A percentile compares a stretch with the other conserved stretches of the same genome.
phyloP scores from a whole-genome alignment of 202 grass and related monocot species.

The Zizania palustris region DNA sequence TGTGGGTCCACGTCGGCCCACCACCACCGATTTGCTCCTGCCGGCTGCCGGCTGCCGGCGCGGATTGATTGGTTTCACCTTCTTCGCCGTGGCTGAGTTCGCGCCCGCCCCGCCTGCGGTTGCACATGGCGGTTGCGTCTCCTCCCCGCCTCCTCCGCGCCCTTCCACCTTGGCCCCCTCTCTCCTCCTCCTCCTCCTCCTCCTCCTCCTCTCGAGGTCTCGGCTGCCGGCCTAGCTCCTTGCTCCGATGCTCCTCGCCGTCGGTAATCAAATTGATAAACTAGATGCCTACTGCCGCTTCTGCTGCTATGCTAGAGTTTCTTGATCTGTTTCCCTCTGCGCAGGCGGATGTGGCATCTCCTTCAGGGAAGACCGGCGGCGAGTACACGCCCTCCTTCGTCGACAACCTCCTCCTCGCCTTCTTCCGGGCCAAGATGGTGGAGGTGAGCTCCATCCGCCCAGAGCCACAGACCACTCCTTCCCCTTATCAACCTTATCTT shows the following conservation, averaged over 20 bases:
- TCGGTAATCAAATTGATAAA: not conserved
- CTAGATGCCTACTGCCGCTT: not conserved
- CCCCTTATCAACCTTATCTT: not conserved
- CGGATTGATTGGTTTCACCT: not conserved
- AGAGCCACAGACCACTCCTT: not conserved
- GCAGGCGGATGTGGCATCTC: constrained; percentile 40
- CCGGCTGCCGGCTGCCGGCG: not conserved
- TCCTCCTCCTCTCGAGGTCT: not conserved
- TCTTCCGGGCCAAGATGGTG: constrained; percentile 91
- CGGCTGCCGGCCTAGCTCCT: not conserved
- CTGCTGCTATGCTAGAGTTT: not conserved
- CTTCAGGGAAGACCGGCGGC: not conserved
- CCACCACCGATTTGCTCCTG: not conserved
- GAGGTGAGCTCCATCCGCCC: constrained; percentile 57
- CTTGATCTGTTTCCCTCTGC: not conserved
- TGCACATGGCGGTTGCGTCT: constrained; percentile 27
- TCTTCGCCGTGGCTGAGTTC: not conserved
- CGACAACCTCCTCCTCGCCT: constrained; percentile 60
- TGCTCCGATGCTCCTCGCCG: constrained; percentile 39
- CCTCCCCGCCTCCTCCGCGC: not conserved
- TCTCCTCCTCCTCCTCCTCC: not conserved
- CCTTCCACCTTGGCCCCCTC: not conserved
- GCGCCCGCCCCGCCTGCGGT: not conserved
- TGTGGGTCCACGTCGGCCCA: not conserved
- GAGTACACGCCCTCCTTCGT: constrained; percentile 59